A percentile compares a stretch with the other conserved stretches of the same genome.
Conservation (phyloP, 345 rosid genomes). For the Dovyalis caffra region DNA sequence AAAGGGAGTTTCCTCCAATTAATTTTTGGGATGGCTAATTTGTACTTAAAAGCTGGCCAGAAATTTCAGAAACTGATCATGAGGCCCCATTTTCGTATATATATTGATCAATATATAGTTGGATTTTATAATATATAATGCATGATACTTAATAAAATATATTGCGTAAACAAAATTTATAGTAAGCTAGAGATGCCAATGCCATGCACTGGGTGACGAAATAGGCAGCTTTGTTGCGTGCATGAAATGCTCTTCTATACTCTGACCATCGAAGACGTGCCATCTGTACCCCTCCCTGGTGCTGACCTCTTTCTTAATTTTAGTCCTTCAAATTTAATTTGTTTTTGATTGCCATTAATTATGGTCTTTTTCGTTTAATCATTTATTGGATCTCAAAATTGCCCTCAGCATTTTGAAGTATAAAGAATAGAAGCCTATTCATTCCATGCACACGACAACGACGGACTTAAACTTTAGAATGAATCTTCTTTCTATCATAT, state of each 20-base stretch:
- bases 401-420: neutral
- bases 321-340: neutral
- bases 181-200: neutral
- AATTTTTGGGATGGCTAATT: too few species aligned
- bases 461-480: too few species aligned
- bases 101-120: too few species aligned
- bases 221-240: conserved; percentile 40
- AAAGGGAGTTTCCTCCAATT: too few species aligned
- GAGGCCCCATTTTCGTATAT: conserved; percentile 12
- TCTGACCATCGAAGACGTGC: conserved; percentile 28
- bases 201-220: conserved; percentile 41
- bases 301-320: conserved; percentile 14
- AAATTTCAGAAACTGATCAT: neutral
- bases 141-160: neutral
- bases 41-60: conserved; percentile 20
- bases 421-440: too few species aligned
- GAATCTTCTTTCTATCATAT: too few species aligned
- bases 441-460: too few species aligned
- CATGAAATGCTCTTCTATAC: conserved; percentile 33
- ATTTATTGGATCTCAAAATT: neutral
- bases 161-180: neutral
- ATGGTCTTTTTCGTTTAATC: neutral
- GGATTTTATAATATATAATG: too few species aligned
- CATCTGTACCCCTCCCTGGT: conserved; percentile 35
- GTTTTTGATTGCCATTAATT: neutral